phyloP scores from a whole-genome alignment of 495 filamentous ascomycete species.

The Jackrogersella multiformis region DNA sequence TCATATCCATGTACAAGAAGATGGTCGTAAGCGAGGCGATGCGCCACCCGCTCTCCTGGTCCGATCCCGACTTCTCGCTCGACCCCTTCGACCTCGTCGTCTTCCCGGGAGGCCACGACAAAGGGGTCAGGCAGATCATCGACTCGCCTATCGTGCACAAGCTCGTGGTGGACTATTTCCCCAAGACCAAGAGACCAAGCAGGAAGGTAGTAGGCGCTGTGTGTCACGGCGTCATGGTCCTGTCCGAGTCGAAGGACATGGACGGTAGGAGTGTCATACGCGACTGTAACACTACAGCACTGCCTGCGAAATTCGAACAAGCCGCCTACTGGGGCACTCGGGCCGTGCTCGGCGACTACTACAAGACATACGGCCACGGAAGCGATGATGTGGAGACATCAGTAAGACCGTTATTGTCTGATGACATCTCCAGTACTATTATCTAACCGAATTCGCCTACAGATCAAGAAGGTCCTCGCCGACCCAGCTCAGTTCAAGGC shows the following conservation, averaged over 20 bases:
- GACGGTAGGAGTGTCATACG: constrained; percentile 59
- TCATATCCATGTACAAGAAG: constrained; percentile 51
- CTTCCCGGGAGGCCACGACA: constrained; percentile 65
- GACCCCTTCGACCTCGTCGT: constrained; percentile 59
- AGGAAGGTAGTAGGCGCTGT: constrained; percentile 59
- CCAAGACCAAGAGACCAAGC: constrained; percentile 56
- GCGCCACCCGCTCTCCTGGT: constrained; percentile 57
- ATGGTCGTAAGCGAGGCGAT: constrained; percentile 58
- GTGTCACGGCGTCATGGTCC: constrained; percentile 65
- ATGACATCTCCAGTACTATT: background rate
- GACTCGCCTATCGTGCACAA: constrained; percentile 60
- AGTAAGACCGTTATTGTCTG: constrained; percentile 40
- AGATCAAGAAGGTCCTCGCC: constrained; percentile 59
- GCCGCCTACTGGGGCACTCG: constrained; percentile 59
- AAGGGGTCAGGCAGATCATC: constrained; percentile 61
- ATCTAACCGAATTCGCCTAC: constrained; percentile 13
- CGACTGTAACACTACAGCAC: constrained; percentile 59
- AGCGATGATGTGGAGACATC: constrained; percentile 60
- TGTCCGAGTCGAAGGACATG: constrained; percentile 53
- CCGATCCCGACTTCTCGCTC: constrained; percentile 56
- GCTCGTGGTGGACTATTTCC: constrained; percentile 59
- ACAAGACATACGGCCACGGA: constrained; percentile 65
- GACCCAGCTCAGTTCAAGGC: constrained; percentile 59
- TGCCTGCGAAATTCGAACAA: constrained; percentile 62
- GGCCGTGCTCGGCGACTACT: constrained; percentile 63